Evolutionary conservation across 768 basidiomycete species (phyloP), one percentile per base, ranked within the genome.

Genomic region (Xerocomus spinulosus): DNA sequence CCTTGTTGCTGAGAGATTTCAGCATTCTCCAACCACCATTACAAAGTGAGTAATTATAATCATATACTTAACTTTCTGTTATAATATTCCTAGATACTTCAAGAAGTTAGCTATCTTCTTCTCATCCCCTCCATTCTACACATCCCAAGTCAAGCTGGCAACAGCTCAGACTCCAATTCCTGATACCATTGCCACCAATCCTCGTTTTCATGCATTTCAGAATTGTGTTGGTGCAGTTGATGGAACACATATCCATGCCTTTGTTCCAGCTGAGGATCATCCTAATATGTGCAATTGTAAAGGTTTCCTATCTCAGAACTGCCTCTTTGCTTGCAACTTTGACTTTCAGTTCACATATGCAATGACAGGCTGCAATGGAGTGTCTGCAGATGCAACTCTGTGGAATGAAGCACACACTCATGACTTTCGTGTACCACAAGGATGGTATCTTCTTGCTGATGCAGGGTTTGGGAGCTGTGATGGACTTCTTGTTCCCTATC

Each of bases 401-500:
- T 61, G 51, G 49, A 18, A 59, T 2, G 26, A 45, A 5, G 46
- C 52, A 2, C 48, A 39, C 17, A 23, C 10, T 0, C 10, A 51
- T n/a, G 48, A 54, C 13, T 34, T 62, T 3, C 3, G 9, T 0
- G 40, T 57, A 1, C 45, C 34, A 2, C 9, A 17, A 2, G 47
- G 39, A 9, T 28, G 17, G 18, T 56, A 56, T 17, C 25, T n/a
- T n/a, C n/a, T n/a, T n/a, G n/a, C n/a, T n/a, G n/a, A n/a, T n/a
- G n/a, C n/a, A n/a, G n/a, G n/a, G 44, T 56, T 56, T 35, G 34
- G 46, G 0, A 28, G 23, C 13, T 53, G 26, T 0, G 29, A 69
- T 51, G 26, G 53, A 3, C 59, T 73, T 1, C 56, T 75, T 0
- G 61, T 72, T 7, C 34, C 34, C n/a, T 35, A 35, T 18, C 34